Conservation (phyloP, 169 alveolate species). For the Eimeria mitis region DNA sequence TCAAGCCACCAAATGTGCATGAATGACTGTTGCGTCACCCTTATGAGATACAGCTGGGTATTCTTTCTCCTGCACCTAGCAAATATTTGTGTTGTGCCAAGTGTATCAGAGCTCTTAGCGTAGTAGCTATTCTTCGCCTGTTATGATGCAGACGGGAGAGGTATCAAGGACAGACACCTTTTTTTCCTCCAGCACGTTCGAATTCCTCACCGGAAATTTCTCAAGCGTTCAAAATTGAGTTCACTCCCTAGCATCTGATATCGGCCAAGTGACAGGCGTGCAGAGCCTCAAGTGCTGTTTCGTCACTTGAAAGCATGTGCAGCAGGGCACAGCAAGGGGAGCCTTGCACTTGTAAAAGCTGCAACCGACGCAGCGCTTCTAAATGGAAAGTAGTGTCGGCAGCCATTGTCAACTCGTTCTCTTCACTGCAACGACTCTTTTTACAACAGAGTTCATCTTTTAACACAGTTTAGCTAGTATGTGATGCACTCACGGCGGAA, state of each 20-base stretch:
- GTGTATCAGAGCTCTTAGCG: background rate
- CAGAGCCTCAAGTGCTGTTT: background rate
- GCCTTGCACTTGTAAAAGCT: background rate
- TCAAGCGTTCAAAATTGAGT: background rate
- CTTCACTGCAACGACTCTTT: too few relatives aligned
- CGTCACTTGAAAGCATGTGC: background rate
- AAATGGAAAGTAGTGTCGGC: background rate
- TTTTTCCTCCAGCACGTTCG: slow-evolving; percentile 30
- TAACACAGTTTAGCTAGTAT: background rate
- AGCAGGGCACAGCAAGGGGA: background rate
- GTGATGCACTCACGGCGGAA: background rate
- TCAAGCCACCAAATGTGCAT: background rate
- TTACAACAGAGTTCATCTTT: background rate
- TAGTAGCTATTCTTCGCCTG: background rate
- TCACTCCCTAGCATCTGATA: background rate
- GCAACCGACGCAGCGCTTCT: background rate
- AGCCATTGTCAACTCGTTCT: background rate
- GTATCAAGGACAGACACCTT: slow-evolving; percentile 1
- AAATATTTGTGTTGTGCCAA: background rate
- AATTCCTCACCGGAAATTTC: slow-evolving; percentile 3
- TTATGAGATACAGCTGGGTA: background rate
- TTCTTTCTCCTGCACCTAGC: background rate
- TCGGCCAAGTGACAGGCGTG: background rate
- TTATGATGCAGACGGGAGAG: slow-evolving; percentile 44
- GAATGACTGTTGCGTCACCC: background rate